Base-by-base conservation (phyloP, 2,329 filamentous ascomycete genomes). In the Exophiala lecanii-corni region DNA sequence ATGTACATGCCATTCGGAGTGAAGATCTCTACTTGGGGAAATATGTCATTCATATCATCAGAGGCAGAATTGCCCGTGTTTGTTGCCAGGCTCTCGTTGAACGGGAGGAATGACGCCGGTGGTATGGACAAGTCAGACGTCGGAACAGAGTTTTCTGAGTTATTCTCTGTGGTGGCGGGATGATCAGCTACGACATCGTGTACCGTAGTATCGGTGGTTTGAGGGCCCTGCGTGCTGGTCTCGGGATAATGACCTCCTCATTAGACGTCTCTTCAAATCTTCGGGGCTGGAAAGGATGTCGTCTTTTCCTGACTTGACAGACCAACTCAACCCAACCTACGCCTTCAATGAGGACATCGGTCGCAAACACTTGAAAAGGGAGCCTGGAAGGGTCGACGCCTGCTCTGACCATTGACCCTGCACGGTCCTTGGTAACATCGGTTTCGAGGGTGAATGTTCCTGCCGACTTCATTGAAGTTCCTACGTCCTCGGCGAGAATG, bases 271-370 rank as follows among this genome's bases (percentile, higher is more conserved):
- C n/a, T n/a, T n/a, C n/a, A n/a, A n/a, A n/a, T n/a, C n/a, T n/a
- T n/a, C n/a, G n/a, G n/a, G n/a, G n/a, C n/a, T n/a, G n/a, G n/a
- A n/a, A n/a, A n/a, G n/a, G 23, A 12, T 52, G 36, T 39, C 47
- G 23, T 47, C 33, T 19, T 12, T 73, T 77, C 38, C 91, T 79
- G 7, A 94, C 79, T 65, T 98, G 91, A 2, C 82, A 82, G 1
- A 81, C 82, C 30, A 98, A 64, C 65, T 98, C 92, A 2, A 98
- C 76, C 86, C 94, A 98, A 5, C 92, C 92, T 18, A 89, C 83
- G 2, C 92, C 89, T 62, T 97, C 91, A 37, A 98, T 81, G 10
- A 98, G 69, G 17, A 98, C 80, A 59, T 98, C 94, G 0, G 83
- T 76, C 6, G 84, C 80, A 47, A 92, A 74, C 2, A 97, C 80